A percentile compares a stretch with the other conserved stretches of the same genome.
phyloP scores from a whole-genome alignment of 1,284 basidiomycete species.

The Apiotrichum brassicae region DNA sequence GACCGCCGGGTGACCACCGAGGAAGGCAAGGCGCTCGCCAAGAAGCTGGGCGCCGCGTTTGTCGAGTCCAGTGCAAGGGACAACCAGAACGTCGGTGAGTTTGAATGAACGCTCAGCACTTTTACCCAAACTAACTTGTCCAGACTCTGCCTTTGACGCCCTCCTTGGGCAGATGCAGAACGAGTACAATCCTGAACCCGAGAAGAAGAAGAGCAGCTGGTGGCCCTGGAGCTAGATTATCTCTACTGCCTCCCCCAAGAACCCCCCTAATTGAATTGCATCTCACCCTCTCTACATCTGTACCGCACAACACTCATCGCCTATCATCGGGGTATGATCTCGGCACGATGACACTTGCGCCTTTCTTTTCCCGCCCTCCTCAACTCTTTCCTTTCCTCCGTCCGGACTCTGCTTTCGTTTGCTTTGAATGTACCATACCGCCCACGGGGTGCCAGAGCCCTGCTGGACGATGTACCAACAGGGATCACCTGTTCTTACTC shows the following conservation, averaged over 20 bases:
- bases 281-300: background rate
- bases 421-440: constrained; percentile 2
- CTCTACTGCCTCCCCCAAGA: too few species aligned
- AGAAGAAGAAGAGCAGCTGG: constrained; percentile 44
- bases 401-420: background rate
- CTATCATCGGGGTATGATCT: too few species aligned
- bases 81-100: constrained; percentile 82
- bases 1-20: constrained; percentile 60
- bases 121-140: background rate
- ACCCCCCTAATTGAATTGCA: background rate
- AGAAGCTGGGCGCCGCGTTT: constrained; percentile 66
- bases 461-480: constrained; percentile 6
- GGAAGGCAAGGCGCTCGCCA: constrained; percentile 72
- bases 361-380: background rate
- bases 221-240: constrained; percentile 17
- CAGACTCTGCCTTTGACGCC: constrained; percentile 81
- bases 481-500: too few species aligned
- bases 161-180: constrained; percentile 71
- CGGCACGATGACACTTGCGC: too few species aligned
- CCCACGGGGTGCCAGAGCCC: constrained; percentile 1
- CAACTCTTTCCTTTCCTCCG: background rate
- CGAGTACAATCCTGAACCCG: constrained; percentile 45
- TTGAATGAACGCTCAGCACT: background rate
- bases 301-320: background rate
- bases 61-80: constrained; percentile 85